A percentile compares a stretch with the other conserved stretches of the same genome.
phyloP scores from a whole-genome alignment of 202 grass and related monocot species.

The Cymbopogon flexuosus region DNA sequence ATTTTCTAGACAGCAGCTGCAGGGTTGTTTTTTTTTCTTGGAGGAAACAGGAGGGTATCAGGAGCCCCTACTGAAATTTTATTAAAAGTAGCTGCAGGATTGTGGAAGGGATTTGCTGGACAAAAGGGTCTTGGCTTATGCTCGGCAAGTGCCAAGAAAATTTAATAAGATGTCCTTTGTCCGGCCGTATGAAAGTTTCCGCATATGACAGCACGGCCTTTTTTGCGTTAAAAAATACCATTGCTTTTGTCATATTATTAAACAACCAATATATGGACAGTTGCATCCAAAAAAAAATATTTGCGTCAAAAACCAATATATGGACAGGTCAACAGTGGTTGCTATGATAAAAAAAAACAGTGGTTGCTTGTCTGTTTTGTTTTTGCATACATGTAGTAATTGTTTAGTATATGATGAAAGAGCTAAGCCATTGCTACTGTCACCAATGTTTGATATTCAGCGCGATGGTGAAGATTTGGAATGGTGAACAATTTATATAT shows the following conservation, averaged over 20 bases:
- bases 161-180: neutral
- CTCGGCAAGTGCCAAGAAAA: neutral
- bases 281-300: neutral
- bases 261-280: slow-evolving; percentile 1
- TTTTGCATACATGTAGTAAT: neutral
- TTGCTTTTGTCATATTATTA: slow-evolving; percentile 22
- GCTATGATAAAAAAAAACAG: no score
- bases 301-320: neutral
- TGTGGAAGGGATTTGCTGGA: neutral
- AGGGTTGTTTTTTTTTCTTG: no score
- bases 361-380: slow-evolving; percentile 1
- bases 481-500: neutral
- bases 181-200: slow-evolving; percentile 19
- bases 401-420: neutral
- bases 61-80: no score
- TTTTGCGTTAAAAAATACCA: neutral
- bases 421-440: neutral
- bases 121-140: slow-evolving; percentile 17
- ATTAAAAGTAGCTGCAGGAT: neutral
- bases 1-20: neutral
- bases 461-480: neutral
- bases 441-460: slow-evolving; percentile 20
- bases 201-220: slow-evolving; percentile 15
- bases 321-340: neutral
- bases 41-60: no score